These are phyloP conservation scores for Malus hybrid DNA, from an alignment of 331 rosid species.

Conservation along the genomic window DNA sequence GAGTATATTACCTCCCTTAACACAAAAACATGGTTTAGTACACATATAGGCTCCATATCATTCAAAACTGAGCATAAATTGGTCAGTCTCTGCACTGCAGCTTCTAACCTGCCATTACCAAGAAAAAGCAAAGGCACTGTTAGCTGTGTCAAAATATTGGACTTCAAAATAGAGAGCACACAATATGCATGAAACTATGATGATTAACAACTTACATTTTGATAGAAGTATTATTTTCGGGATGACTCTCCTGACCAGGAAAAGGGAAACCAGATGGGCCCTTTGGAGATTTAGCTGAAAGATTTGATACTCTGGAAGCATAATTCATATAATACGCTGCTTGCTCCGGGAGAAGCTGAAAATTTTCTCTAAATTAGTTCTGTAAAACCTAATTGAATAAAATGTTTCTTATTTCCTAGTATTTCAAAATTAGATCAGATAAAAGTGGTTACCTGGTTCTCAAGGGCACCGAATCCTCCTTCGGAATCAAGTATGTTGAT, in stretches of 20 bases:
- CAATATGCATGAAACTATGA: not conserved
- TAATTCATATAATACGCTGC: conserved; percentile 85
- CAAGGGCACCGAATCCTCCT: conserved; percentile 99
- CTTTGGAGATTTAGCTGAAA: conserved; percentile 80
- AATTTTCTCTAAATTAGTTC: conserved; percentile 31
- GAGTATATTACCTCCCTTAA: conserved; percentile 65
- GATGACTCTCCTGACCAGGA: conserved; percentile 96
- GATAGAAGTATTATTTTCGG: conserved; percentile 84
- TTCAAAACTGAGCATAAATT: conserved; percentile 93
- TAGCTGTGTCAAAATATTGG: not conserved
- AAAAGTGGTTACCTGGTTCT: conserved; percentile 65
- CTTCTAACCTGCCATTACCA: conserved; percentile 73
- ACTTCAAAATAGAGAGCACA: not conserved
- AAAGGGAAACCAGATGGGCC: conserved; percentile 65
- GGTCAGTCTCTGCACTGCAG: conserved; percentile 98
- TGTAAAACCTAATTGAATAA: conserved; percentile 10
- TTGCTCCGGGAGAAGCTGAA: conserved; percentile 98
- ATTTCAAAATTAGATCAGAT: conserved; percentile 1
- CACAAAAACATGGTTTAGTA: conserved; percentile 88
- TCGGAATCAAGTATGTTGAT: conserved; percentile 96
- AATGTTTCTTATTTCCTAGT: not conserved
- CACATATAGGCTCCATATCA: conserved; percentile 99
- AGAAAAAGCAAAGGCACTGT: not conserved
- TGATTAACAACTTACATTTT: conserved; percentile 57
- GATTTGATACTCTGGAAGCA: conserved; percentile 62